Evolutionary conservation across 495 filamentous ascomycete species (phyloP).

Genomic region (Podospora conica): DNA sequence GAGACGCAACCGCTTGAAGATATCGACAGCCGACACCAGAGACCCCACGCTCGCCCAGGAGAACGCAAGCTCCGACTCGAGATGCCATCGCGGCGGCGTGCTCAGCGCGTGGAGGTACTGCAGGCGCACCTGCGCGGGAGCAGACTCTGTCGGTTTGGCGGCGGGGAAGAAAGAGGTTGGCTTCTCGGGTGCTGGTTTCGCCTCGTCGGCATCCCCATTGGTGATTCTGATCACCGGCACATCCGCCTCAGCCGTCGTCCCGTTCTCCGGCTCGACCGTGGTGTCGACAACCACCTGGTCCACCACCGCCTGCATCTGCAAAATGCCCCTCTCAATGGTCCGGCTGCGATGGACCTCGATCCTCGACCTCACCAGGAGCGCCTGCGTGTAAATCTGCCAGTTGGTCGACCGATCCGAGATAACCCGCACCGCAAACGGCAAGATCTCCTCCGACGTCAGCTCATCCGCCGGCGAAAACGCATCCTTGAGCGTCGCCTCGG

Average conservation of each 20-base stretch:
- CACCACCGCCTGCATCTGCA: constrained; percentile 93
- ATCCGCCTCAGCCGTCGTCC: constrained; percentile 12
- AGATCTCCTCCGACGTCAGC: constrained; percentile 83
- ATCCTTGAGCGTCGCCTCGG: constrained; percentile 83
- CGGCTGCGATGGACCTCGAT: constrained; percentile 81
- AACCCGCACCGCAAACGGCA: constrained; percentile 84
- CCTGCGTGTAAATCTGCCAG: constrained; percentile 97
- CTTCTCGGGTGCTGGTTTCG: constrained; percentile 17
- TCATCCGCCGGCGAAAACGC: constrained; percentile 72
- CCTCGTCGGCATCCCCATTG: constrained; percentile 11
- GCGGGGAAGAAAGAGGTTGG: constrained; percentile 77
- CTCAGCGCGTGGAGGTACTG: constrained; percentile 74
- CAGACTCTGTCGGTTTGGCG: constrained; percentile 68
- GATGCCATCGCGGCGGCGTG: constrained; percentile 83
- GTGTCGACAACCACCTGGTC: constrained; percentile 95
- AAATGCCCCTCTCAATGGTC: constrained; percentile 78
- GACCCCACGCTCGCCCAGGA: constrained; percentile 85
- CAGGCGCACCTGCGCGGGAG: constrained; percentile 66
- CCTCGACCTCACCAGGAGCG: constrained; percentile 75
- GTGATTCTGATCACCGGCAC: constrained; percentile 40
- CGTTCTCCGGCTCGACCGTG: constrained; percentile 30
- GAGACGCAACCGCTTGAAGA: constrained; percentile 89
- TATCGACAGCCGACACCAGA: constrained; percentile 83
- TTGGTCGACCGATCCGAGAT: constrained; percentile 85
- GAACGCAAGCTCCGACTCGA: constrained; percentile 87